Base-by-base conservation (phyloP, 345 rosid genomes). In the Rhizophora mangle region DNA sequence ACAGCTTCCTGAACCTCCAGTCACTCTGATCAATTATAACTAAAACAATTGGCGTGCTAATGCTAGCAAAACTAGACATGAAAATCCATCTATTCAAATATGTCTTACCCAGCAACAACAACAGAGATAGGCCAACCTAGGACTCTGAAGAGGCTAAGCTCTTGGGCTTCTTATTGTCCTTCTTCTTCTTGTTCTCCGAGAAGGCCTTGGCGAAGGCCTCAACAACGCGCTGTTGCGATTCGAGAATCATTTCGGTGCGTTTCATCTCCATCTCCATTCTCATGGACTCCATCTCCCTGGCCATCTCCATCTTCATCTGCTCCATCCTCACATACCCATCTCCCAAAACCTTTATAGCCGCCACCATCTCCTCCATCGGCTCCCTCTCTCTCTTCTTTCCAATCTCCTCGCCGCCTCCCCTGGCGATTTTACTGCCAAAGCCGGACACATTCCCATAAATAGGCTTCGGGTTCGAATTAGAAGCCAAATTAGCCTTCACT, bases 221-320 rank as follows among this genome's bases (percentile, higher is more conserved):
- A 43, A 91, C 85, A 22, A 91, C 85, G 65, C 87, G 76, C 75
- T 91, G 95, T 71, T 94, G 98, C 0, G 97, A 91, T 37, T 91
- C 93, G 70, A 94, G 67, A 58, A 94, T 82, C 98, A 94, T 88
- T 81, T 87, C 85, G 0, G 96, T 92, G 27, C 90, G 80, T 85
- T 91, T 92, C 93, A 88, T 84, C 82, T 91, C 97, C 87, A 88
- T 91, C 8, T 90, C 96, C 92, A 92, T 92, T 46, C 96, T 85
- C 96, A 84, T 89, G 0, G 78, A 79, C 74, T 95, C 99, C 0
- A 95, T 82, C 85, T 92, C 99, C 68, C 85, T 86, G 0, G 83
- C 84, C 96, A 89, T 87, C 72, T 94, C 96, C 93, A 94, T 94
- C 79, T 88, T 92, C 91, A 84, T 86, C 70, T 87, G 88, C 83